Evolutionary conservation across 2,329 filamentous ascomycete species (phyloP), one percentile per base, ranked within the genome.

Genomic region (Aspergillus texensis): DNA sequence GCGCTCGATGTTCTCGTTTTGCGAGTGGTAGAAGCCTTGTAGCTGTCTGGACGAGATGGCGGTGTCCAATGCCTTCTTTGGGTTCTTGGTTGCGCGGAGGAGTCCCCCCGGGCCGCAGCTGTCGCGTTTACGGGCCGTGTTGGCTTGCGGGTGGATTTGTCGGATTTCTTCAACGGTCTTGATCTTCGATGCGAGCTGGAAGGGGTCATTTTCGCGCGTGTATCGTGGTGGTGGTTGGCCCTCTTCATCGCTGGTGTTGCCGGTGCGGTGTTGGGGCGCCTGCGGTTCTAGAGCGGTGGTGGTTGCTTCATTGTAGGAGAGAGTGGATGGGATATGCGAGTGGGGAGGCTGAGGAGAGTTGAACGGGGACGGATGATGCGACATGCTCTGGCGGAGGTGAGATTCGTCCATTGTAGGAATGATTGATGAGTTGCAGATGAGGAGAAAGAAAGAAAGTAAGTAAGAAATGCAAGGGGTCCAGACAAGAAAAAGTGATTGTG

Each of bases 1-100:
- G 12, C 92, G 88, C 81, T 97, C 88, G 69, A 99, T 99, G 71
- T 92, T 94, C 76, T 94, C 92, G 76, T 99, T 99, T 76, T 99
- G 94, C 34, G 85, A 85, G 75, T 92, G 87, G 83, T 98, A 98
- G 81, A 97, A 98, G 57, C 88, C 86, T 72, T 91, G 86, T 19
- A 98, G 77, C 72, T 54, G 65, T 61, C 65, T 70, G 64, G 64
- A 67, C 48, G 56, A 50, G 10, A 66, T 30, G 12, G 63, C 46
- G 8, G 26, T 19, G 21, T 8, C 50, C n/a, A 57, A n/a, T 24
- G 57, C 19, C 14, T 45, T 26, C 26, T 58, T 34, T 16, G 55
- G 39, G 19, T 72, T 73, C 10, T 66, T 69, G 36, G 69, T 83
- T 64, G 81, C 83, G 72, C 85, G 84, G 52, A 48, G 55, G 60